Evolutionary conservation across 306 rosid species (phyloP).

Genomic region (Castanea crenata): DNA sequence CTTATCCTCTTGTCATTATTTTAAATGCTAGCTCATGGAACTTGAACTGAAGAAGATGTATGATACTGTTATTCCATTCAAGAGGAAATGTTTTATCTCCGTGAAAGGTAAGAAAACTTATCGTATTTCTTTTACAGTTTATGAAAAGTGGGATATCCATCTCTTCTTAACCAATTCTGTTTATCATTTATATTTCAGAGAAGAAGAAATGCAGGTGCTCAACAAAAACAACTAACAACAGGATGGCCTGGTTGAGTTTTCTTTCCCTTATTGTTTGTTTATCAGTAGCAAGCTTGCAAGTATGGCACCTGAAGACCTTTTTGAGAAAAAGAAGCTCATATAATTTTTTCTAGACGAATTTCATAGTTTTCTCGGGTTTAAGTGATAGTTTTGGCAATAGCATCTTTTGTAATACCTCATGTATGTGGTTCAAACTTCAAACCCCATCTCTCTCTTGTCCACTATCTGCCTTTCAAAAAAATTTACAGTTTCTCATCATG

Average conservation of each 20-base stretch:
- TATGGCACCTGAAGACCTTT: slow-evolving; percentile 92
- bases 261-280: slow-evolving; percentile 72
- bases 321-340: slow-evolving; percentile 92
- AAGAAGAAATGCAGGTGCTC: slow-evolving; percentile 93
- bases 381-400: no score
- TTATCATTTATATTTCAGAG: slow-evolving; percentile 43
- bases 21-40: slow-evolving; percentile 68
- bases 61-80: slow-evolving; percentile 77
- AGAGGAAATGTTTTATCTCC: slow-evolving; percentile 82
- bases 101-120: slow-evolving; percentile 54
- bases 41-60: slow-evolving; percentile 73
- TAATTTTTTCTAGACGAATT: slow-evolving; percentile 27
- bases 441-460: no score
- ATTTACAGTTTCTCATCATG: neutral
- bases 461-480: no score
- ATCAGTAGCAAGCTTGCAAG: slow-evolving; percentile 77
- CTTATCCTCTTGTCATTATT: slow-evolving; percentile 11
- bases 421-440: no score
- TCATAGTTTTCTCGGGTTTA: neutral
- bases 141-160: neutral
- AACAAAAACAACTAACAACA: slow-evolving; percentile 60
- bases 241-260: slow-evolving; percentile 78
- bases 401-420: no score
- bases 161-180: neutral
- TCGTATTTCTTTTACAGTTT: neutral